Conservation (phyloP, 2,329 filamentous ascomycete genomes). For the Colletotrichum tropicale region DNA sequence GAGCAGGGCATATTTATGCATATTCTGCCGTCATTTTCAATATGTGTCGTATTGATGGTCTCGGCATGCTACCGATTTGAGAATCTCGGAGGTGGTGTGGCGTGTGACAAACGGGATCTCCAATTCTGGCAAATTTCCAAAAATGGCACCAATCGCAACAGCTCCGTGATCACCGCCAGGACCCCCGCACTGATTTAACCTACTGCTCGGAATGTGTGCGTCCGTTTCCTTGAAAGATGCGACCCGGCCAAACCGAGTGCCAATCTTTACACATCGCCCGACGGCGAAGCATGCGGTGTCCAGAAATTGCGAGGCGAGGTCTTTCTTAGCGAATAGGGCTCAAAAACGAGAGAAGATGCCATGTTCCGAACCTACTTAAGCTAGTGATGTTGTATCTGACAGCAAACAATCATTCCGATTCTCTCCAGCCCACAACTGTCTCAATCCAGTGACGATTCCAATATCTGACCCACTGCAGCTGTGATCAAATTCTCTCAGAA, state of each 20-base stretch:
- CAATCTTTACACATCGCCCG: background rate
- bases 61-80: background rate
- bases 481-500: background rate
- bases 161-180: background rate
- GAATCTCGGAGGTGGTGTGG: background rate
- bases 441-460: background rate
- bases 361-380: background rate
- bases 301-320: fast-evolving
- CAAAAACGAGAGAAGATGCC: background rate
- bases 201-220: background rate
- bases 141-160: conserved; percentile 3
- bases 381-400: background rate
- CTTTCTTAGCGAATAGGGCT: background rate
- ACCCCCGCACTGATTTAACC: background rate
- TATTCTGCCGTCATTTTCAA: background rate
- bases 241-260: background rate
- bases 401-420: background rate
- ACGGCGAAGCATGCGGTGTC: background rate
- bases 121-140: background rate
- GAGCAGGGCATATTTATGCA: background rate
- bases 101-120: background rate
- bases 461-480: background rate
- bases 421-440: background rate
- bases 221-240: background rate
- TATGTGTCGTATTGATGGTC: fast-evolving